These are phyloP conservation scores for Ophiostoma quercus DNA, from an alignment of 2,329 filamentous ascomycete genomes.

Conservation along the genomic window DNA sequence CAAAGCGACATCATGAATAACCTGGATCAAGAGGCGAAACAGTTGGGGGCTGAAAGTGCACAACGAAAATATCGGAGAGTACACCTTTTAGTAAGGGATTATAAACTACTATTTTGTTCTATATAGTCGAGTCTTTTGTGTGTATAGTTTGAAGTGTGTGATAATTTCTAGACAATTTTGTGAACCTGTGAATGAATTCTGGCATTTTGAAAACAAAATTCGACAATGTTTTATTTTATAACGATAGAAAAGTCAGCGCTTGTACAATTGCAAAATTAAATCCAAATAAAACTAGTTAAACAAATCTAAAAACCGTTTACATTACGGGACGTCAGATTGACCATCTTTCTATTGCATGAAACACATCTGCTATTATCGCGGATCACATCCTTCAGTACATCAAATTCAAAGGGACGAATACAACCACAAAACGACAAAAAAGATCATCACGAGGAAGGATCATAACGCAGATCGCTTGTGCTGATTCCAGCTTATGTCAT, in stretches of 20 bases:
- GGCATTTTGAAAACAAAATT: too few relatives aligned
- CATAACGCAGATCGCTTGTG: not conserved
- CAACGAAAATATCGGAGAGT: constrained; percentile 7
- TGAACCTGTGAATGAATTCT: too few relatives aligned
- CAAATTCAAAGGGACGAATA: not conserved
- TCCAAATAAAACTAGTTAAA: too few relatives aligned
- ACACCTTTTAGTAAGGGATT: constrained; percentile 1
- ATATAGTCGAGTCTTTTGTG: not conserved
- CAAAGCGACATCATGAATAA: not conserved
- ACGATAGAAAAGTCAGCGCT: too few relatives aligned
- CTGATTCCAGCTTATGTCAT: not conserved
- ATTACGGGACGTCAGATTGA: too few relatives aligned
- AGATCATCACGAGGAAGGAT: not conserved
- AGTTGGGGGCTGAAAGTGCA: constrained; percentile 12
- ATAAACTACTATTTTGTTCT: constrained; percentile 4
- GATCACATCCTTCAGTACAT: too few relatives aligned
- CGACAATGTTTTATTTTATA: too few relatives aligned
- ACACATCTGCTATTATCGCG: too few relatives aligned
- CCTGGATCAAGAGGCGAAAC: constrained; percentile 8
- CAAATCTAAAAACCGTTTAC: too few relatives aligned
- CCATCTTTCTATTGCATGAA: too few relatives aligned
- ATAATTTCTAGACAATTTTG: not conserved
- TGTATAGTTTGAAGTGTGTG: not conserved
- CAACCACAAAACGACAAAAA: not conserved
- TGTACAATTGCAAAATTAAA: too few relatives aligned